Conservation (phyloP, 441 rosid genomes). For the Daphne laureola region DNA sequence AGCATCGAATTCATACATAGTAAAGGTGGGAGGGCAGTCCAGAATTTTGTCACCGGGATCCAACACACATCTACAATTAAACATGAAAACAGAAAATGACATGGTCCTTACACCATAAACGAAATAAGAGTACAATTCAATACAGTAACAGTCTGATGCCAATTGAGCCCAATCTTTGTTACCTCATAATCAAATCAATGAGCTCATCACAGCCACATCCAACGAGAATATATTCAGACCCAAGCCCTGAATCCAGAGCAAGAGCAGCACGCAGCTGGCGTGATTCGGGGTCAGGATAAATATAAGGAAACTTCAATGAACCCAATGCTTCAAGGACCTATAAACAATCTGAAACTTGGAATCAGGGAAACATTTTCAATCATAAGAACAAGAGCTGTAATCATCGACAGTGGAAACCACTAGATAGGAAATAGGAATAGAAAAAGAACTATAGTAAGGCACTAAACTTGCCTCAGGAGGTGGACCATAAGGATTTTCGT, state of each 20-base stretch:
- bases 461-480: slow-evolving; percentile 82
- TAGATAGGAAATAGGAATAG: not conserved
- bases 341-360: slow-evolving; percentile 32
- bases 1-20: slow-evolving; percentile 95
- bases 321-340: slow-evolving; percentile 82
- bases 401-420: not conserved
- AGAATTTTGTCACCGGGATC: slow-evolving; percentile 91
- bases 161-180: slow-evolving; percentile 11
- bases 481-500: slow-evolving; percentile 97
- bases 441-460: slow-evolving; percentile 5
- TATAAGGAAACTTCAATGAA: slow-evolving; percentile 58
- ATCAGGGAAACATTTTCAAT: slow-evolving; percentile 16
- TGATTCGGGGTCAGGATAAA: slow-evolving; percentile 73
- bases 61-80: slow-evolving; percentile 60
- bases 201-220: slow-evolving; percentile 99
- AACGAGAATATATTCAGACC: slow-evolving; percentile 68
- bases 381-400: slow-evolving; percentile 1
- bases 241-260: slow-evolving; percentile 77
- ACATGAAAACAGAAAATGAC: slow-evolving; percentile 1
- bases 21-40: slow-evolving; percentile 97
- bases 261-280: slow-evolving; percentile 77
- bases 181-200: slow-evolving; percentile 95
- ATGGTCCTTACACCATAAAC: slow-evolving; percentile 3
- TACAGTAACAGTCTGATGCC: not conserved
- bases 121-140: not conserved